Percentiles rank a stretch among this genome's conserved stretches.
These are phyloP conservation scores for Paradendryphiella salina DNA, from an alignment of 2,329 filamentous ascomycete species.

Conservation along the genomic window DNA sequence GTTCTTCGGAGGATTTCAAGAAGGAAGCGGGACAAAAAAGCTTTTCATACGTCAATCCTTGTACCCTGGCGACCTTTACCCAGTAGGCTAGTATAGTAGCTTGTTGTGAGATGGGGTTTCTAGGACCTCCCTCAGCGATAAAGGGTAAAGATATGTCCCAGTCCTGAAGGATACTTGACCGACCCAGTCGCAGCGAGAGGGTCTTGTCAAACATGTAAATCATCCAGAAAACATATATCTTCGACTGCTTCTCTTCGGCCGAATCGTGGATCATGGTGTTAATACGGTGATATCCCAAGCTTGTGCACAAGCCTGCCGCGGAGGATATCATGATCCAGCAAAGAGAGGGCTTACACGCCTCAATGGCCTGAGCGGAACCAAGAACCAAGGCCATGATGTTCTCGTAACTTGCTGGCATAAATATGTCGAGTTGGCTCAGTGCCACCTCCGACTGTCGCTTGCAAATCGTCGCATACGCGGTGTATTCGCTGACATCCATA, in stretches of 20 bases:
- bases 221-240: constrained; percentile 44
- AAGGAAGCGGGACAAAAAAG: constrained; percentile 46
- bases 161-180: constrained; percentile 45
- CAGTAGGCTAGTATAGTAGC: constrained; percentile 39
- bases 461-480: constrained; percentile 26
- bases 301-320: constrained; percentile 40
- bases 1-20: constrained; percentile 29
- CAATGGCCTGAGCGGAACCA: constrained; percentile 38
- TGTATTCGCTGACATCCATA: constrained; percentile 15
- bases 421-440: constrained; percentile 40
- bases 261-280: constrained; percentile 42
- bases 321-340: constrained; percentile 40
- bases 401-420: constrained; percentile 41
- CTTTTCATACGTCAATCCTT: constrained; percentile 44
- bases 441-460: constrained; percentile 51
- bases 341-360: constrained; percentile 44
- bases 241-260: constrained; percentile 32
- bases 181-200: constrained; percentile 44
- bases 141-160: constrained; percentile 45
- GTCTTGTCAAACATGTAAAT: constrained; percentile 48
- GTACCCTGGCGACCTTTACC: constrained; percentile 41
- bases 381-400: constrained; percentile 44
- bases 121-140: constrained; percentile 10
- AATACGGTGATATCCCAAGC: constrained; percentile 44
- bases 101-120: constrained; percentile 12